Evolutionary conservation across 2,329 filamentous ascomycete genomes (phyloP).

Genomic region (Apiospora hydei): DNA sequence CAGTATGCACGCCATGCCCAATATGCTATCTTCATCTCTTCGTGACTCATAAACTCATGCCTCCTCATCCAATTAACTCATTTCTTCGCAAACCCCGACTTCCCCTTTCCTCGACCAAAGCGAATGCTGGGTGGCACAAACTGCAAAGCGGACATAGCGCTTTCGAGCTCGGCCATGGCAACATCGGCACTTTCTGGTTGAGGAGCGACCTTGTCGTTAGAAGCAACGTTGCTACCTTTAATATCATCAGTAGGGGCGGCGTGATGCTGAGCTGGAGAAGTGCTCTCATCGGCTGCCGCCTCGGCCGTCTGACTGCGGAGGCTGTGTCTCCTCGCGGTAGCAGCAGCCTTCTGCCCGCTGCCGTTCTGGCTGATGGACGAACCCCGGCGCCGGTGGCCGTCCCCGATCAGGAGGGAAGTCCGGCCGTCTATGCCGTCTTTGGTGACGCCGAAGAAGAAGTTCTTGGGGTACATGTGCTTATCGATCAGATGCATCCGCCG

Average conservation of each 20-base stretch:
- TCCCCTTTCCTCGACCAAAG: conserved; percentile 66
- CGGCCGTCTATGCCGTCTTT: conserved; percentile 89
- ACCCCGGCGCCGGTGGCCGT: conserved; percentile 54
- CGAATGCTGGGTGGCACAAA: conserved; percentile 74
- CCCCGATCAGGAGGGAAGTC: conserved; percentile 76
- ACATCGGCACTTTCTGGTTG: conserved; percentile 47
- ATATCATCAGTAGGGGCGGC: not conserved
- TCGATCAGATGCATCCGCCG: conserved; percentile 88
- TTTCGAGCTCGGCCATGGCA: conserved; percentile 68
- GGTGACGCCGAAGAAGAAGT: conserved; percentile 88
- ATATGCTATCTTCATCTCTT: conserved; percentile 26
- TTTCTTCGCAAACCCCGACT: conserved; percentile 59
- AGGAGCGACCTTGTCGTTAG: conserved; percentile 25
- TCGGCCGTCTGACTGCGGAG: conserved; percentile 34
- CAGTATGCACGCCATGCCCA: not conserved
- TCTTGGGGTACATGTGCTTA: conserved; percentile 90
- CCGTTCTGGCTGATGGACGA: conserved; percentile 50
- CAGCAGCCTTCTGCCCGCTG: conserved; percentile 32
- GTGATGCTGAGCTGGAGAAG: not conserved
- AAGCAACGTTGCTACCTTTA: not conserved
- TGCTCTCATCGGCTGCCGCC: conserved; percentile 26
- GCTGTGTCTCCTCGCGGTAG: conserved; percentile 33
- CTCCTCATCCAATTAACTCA: conserved; percentile 37
- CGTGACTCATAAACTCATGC: conserved; percentile 30
- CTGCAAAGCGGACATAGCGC: conserved; percentile 74